These are phyloP conservation scores for Coemansia sp. DNA, from an alignment of 192 early-diverging fungal species.

Conservation along the genomic window DNA sequence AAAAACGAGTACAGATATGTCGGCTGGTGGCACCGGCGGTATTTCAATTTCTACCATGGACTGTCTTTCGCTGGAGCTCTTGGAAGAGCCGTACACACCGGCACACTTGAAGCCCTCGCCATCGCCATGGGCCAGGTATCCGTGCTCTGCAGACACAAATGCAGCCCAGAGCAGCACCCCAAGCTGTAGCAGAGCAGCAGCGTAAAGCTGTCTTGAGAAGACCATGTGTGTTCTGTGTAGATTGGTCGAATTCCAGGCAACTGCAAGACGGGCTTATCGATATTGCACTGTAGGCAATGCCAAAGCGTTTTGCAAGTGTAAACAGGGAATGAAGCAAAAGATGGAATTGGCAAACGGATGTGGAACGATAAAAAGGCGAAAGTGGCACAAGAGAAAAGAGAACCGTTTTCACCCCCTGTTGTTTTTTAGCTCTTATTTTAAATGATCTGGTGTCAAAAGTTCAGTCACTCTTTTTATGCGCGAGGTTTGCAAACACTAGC, in stretches of 20 bases:
- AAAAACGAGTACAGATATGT: conserved; percentile 45
- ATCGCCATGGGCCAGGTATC: conserved; percentile 39
- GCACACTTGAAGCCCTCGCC: conserved; percentile 54
- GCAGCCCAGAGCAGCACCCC: conserved; percentile 2
- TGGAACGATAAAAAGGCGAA: background rate
- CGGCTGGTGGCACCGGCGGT: conserved; percentile 44
- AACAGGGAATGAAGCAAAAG: background rate
- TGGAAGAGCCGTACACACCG: conserved; percentile 39
- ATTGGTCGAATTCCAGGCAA: background rate
- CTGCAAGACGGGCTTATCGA: background rate
- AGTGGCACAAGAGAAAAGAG: too few species aligned
- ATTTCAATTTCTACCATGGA: conserved; percentile 43
- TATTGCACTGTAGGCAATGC: background rate
- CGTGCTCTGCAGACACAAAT: conserved; percentile 23
- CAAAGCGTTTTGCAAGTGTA: background rate
- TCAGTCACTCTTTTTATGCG: too few species aligned
- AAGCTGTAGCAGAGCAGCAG: conserved; percentile 2
- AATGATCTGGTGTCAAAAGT: too few species aligned
- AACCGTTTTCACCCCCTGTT: background rate
- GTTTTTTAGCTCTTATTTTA: too few species aligned
- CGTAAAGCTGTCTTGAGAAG: background rate
- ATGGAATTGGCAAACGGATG: conserved; percentile 1
- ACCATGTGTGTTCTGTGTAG: background rate
- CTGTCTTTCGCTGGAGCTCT: conserved; percentile 19
- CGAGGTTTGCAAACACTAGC: too few species aligned